Evolutionary conservation across 805 yeast genomes (phyloP), one percentile per base, ranked within the genome.

Genomic region (Candida manassasensis): DNA sequence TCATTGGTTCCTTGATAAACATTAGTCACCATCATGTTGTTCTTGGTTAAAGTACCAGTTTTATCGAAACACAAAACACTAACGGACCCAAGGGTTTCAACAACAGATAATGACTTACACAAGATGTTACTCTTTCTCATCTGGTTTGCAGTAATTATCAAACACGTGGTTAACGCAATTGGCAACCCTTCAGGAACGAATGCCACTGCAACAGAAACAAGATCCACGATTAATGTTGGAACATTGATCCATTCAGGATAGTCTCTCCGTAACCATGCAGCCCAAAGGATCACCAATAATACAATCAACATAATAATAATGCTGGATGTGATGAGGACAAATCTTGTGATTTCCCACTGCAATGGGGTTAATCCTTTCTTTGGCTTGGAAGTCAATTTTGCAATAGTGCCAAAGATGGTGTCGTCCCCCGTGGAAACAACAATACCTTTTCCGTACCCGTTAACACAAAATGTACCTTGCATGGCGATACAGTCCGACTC

Each of bases 51-150:
- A 4, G 72, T 66, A 11, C 72, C 72, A 5, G 72, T 66, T 39
- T 66, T 66, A 39, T 65, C 72, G 19, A 63, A 59, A 41, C 70
- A 66, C 24, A 65, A 44, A 34, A 51, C 76, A 47, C 72, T 71
- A 15, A 75, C 73, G 11, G 75, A 65, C 11, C 81, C 83, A 43
- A 77, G 57, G 12, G 81, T 76, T 49, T 77, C 82, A 18, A 74
- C 73, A 17, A 69, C 65, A 11, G 71, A 52, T 34, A 73, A 52
- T 2, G 71, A 55, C 41, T 72, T 67, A 35, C 73, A 70, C 33
- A 73, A 54, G 21, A 75, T 63, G 33, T 68, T 63, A 40, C 59
- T 52, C 37, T 60, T 57, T 32, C 55, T 61, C 77, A 75, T 72
- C 30, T 56, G 57, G 26, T 51, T 49, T 13, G 79, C 77, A 18